These are phyloP conservation scores for Biscutella auriculata DNA, from an alignment of 441 rosid genomes.

Conservation along the genomic window DNA sequence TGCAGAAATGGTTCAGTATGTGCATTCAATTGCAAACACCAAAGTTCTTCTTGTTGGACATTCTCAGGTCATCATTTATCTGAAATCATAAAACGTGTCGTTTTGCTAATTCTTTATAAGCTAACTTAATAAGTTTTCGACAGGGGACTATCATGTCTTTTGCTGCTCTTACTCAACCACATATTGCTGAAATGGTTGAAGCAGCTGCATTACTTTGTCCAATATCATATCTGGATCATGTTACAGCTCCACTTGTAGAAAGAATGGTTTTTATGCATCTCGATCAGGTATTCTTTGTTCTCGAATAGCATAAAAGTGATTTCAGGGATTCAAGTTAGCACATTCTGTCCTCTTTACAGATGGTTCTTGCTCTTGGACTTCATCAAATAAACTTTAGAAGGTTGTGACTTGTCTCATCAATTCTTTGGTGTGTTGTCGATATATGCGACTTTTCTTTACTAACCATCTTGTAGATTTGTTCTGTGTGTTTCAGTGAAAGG, in stretches of 20 bases:
- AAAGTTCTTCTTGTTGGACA: constrained; percentile 77
- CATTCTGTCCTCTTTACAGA: constrained; percentile 27
- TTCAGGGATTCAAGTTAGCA: constrained; percentile 11
- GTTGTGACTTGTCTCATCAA: constrained; percentile 22
- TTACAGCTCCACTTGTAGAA: constrained; percentile 65
- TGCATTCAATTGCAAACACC: constrained; percentile 40
- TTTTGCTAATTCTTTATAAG: not conserved
- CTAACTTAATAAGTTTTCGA: not conserved
- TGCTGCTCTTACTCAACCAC: constrained; percentile 74
- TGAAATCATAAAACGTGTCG: not conserved
- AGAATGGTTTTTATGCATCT: constrained; percentile 80
- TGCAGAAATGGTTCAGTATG: constrained; percentile 50
- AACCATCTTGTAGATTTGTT: not conserved
- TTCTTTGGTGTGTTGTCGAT: not conserved
- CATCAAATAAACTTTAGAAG: constrained; percentile 84
- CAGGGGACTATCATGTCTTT: constrained; percentile 88
- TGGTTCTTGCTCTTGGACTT: constrained; percentile 67
- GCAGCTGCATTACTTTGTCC: constrained; percentile 91
- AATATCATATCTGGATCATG: constrained; percentile 72
- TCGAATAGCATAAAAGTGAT: not conserved
- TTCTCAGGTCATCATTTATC: constrained; percentile 54
- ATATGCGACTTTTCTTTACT: not conserved
- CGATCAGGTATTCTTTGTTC: constrained; percentile 50
- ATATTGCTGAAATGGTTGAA: constrained; percentile 62
- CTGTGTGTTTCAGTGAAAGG: constrained; percentile 35